Base-by-base conservation (phyloP, 1,284 basidiomycete species). In the Sanguinoderma infundibulare region DNA sequence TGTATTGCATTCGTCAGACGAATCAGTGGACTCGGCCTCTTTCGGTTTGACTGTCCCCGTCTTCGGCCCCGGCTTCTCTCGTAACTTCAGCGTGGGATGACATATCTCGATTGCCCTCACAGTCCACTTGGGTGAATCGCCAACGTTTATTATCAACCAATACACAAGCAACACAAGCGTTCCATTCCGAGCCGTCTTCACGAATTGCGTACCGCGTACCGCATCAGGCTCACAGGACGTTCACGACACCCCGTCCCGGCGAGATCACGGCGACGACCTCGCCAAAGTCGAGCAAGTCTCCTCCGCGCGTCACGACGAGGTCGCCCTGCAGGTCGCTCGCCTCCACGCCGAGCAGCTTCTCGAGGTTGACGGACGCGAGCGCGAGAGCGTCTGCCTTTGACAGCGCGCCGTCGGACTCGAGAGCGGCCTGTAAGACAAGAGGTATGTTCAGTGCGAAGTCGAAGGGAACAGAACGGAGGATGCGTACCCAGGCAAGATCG, bases 401-500 rank as follows among this genome's bases (percentile, higher is more conserved):
- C 26, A 92, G 74, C 1, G 73, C 67, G 1, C 81, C 84, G 3
- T 66, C 60, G 0, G 68, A 53, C 36, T 71, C 70, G 3, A 68
- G 62, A 6, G 61, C 60, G 24, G 66, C 66, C 69, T 70, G 35
- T 1, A 39, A 34, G 34, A 14, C 20, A 40, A 28, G n/a, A n/a
- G n/a, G n/a, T n/a, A n/a, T n/a, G 15, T 24, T 36, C 22, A 53
- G 20, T 15, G 46, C 24, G 34, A 56, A 40, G 14, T 30, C 2
- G 38, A 52, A 10, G 17, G 5, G n/a, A 32, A 10, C 15, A 30
- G n/a, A 15, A 10, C 5, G 12, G 10, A 24, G 26, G 28, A 4
- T n/a, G 50, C 79, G 35, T 68, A 87, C 89, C 89, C 89, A 91
- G 39, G 81, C 87, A 52, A 85, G 76, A 64, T 93, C 90, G 72